Base-by-base conservation (phyloP, 2,329 filamentous ascomycete species). In the Hymenoscyphus linearis region DNA sequence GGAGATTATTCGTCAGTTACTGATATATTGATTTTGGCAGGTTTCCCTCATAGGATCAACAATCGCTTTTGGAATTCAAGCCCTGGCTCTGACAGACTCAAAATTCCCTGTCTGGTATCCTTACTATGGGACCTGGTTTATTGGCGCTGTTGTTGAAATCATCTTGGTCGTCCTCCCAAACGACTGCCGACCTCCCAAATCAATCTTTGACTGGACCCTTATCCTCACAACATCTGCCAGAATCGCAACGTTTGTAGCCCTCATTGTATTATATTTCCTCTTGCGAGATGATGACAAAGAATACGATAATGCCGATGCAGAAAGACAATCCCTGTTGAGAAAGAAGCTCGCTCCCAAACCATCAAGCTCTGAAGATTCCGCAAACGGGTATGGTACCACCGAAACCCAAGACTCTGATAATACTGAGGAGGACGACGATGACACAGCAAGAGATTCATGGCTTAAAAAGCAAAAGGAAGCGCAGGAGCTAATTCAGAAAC, bases 401-500 rank as follows among this genome's bases (percentile, higher is more conserved):
- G 62, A 66, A 25, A 44, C 61, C 18, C 63, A 56, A n/a, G 44
- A 47, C 18, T 61, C 65, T 57, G 60, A 66, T n/a, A 60, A 63
- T n/a, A n/a, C n/a, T 2, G 64, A 71, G 16, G 64, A 55, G 25
- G 66, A 66, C 4, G 44, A 36, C 27, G 58, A 59, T 52, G 59
- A 62, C 2, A 67, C 64, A 34, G 74, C 77, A 1, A 84, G 88
- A 67, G 71, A 84, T 74, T 69, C 80, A 52, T 87, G 77, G 80
- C 81, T 79, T 71, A 80, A 75, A 61, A 78, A 74, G 55, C 77
- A 82, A 69, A 78, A 82, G 47, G 78, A 79, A 70, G 82, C 75
- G 55, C 82, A 77, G 71, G 85, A 81, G 73, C 82, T 75, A 65
- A 87, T 84, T 77, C 78, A 85, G 64, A 87, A 90, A 73, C 83